Conservation (phyloP, 1,284 basidiomycete species). For the Taiwanofungus camphoratus region DNA sequence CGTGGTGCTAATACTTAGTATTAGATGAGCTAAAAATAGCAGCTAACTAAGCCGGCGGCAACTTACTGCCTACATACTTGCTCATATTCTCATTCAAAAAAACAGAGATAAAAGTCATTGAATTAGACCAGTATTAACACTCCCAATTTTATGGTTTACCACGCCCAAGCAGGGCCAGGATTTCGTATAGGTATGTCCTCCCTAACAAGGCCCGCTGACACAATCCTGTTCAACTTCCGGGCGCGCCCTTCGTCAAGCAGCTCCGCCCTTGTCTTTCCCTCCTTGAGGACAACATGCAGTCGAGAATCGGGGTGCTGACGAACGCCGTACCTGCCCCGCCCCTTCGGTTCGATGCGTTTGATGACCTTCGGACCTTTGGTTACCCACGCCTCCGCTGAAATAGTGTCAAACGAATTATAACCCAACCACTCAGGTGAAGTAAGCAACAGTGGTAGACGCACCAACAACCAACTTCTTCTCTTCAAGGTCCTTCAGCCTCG, state of each 20-base stretch:
- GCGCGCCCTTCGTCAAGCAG: constrained; percentile 56
- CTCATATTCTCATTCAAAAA: too few relatives aligned
- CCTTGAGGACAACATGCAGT: constrained; percentile 75
- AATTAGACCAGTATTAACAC: too few relatives aligned
- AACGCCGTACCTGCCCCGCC: constrained; percentile 78
- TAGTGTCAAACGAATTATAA: constrained; percentile 5
- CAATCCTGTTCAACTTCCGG: constrained; percentile 69
- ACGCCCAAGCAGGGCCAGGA: constrained; percentile 72
- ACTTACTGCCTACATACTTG: too few relatives aligned
- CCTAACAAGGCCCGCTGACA: constrained; percentile 71
- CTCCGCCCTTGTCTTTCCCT: constrained; percentile 79
- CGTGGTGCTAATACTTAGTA: not conserved
- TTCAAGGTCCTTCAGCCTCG: constrained; percentile 71
- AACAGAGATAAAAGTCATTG: too few relatives aligned
- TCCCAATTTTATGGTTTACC: constrained; percentile 44
- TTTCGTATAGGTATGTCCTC: constrained; percentile 80
- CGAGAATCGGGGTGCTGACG: constrained; percentile 76
- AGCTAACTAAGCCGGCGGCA: not conserved
- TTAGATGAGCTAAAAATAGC: constrained; percentile 5
- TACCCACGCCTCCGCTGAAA: constrained; percentile 86
- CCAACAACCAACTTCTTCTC: constrained; percentile 77
- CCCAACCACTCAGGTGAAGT: not conserved
- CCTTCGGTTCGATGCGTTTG: constrained; percentile 79
- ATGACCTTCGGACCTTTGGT: constrained; percentile 72
- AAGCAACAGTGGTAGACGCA: constrained; percentile 35